Evolutionary conservation across 2,329 filamentous ascomycete species (phyloP), one percentile per base, ranked within the genome.

Genomic region (Botrytis sinoallii): DNA sequence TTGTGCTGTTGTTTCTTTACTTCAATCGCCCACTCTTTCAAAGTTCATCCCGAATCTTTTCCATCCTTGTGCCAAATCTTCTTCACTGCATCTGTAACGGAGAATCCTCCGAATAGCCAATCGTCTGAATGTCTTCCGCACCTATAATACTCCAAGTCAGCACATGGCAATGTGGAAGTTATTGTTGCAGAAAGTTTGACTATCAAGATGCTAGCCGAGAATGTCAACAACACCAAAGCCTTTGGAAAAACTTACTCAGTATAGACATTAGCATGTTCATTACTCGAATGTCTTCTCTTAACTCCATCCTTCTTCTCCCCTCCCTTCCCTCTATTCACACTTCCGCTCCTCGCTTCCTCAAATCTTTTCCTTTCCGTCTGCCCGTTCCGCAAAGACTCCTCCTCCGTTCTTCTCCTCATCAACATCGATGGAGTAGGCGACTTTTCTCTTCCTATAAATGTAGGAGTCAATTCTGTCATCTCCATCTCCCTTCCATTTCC

Each of bases 111-210:
- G n/a, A 75, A 75, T 20, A 75, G 32, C 74, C 74, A 75, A 9
- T 75, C 74, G 48, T 75, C 65, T 18, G 73, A 70, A 71, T 75
- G 74, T 69, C 74, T 66, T 22, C 74, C 74, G 60, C 74, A 72
- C 44, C 70, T 72, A 46, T 32, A 48, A 5, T 25, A 14, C 14
- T 32, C 38, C 20, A 38, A 40, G 70, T 72, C 25, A 72, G 70
- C 35, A 42, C 10, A 40, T 42, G 48, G 10, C 18, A 14, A 42
- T 29, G 38, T 57, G 38, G n/a, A 42, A 8, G 7, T 59, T 42
- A 10, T 44, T 12, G 29, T 38, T 16, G 52, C 40, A 42, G 46
- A 44, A 22, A 57, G 40, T 5, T 22, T n/a, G 38, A 3, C 35
- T 32, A 20, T 44, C 52, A 57, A 38, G 25, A 52, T 55, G 46